Percentiles rank a stretch among this genome's conserved stretches.
Conservation (phyloP, 768 basidiomycete genomes). For the Pleurotus eryngii region DNA sequence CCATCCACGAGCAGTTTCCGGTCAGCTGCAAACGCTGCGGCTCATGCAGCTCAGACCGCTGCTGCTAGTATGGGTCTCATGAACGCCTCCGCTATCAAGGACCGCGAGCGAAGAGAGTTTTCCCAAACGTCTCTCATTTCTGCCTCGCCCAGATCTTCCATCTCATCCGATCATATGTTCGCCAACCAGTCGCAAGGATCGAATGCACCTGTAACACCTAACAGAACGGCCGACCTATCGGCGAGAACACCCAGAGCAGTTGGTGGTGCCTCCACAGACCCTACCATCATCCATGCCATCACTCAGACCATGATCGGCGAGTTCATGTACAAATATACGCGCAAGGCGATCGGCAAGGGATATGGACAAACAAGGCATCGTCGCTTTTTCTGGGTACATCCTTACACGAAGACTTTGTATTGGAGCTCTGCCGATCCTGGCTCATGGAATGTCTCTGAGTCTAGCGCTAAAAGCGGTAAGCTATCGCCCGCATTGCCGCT, state of each 20-base stretch:
- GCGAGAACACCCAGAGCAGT: slow-evolving; percentile 30
- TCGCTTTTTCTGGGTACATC: slow-evolving; percentile 99
- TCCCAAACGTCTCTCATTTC: slow-evolving; percentile 72
- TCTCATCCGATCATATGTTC: slow-evolving; percentile 71
- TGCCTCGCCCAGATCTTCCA: slow-evolving; percentile 76
- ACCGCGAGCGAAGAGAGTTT: slow-evolving; percentile 52
- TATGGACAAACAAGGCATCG: slow-evolving; percentile 87
- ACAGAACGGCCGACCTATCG: slow-evolving; percentile 41
- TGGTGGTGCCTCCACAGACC: slow-evolving; percentile 67
- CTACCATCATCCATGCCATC: slow-evolving; percentile 89
- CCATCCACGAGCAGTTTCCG: slow-evolving; percentile 84
- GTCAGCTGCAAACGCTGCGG: slow-evolving; percentile 62
- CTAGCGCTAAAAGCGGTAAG: slow-evolving; percentile 95
- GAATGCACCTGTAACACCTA: slow-evolving; percentile 41
- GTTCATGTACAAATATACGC: slow-evolving; percentile 96
- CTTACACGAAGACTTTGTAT: slow-evolving; percentile 95
- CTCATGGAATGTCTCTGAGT: slow-evolving; percentile 81
- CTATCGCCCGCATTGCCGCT: slow-evolving; percentile 17
- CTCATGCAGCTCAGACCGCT: slow-evolving; percentile 40
- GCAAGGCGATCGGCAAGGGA: slow-evolving; percentile 84
- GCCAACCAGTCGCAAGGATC: slow-evolving; percentile 33
- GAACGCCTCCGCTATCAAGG: slow-evolving; percentile 48
- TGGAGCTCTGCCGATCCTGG: slow-evolving; percentile 97
- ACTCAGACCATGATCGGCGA: slow-evolving; percentile 99
- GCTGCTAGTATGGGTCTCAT: slow-evolving; percentile 33